phyloP scores from a whole-genome alignment of 768 basidiomycete species.

The Gloeopeniophorella convolvens region DNA sequence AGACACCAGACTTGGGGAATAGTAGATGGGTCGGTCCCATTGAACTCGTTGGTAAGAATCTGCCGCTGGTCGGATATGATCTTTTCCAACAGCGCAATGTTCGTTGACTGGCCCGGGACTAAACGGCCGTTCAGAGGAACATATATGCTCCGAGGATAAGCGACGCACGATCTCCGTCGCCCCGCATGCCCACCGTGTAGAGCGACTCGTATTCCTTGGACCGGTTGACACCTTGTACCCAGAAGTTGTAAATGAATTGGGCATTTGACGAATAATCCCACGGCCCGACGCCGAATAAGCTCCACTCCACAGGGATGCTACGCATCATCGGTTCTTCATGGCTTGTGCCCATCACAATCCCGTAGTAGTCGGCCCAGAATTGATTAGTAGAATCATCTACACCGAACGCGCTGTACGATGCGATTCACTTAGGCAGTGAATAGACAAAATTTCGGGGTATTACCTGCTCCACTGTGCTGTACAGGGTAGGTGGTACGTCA shows the following conservation, averaged over 20 bases:
- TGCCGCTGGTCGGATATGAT: constrained; percentile 55
- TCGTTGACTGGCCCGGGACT: constrained; percentile 47
- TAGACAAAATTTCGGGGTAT: too few species aligned
- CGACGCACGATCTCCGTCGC: constrained; percentile 34
- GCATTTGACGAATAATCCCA: constrained; percentile 61
- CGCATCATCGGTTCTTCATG: constrained; percentile 76
- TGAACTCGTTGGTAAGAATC: constrained; percentile 51
- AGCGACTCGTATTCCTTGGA: constrained; percentile 55
- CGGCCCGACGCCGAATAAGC: constrained; percentile 43
- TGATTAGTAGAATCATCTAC: constrained; percentile 59
- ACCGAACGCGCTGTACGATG: constrained; percentile 42
- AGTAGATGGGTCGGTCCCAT: constrained; percentile 36
- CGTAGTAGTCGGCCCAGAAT: constrained; percentile 54
- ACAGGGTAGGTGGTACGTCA: not conserved
- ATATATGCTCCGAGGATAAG: constrained; percentile 1
- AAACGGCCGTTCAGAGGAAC: not conserved
- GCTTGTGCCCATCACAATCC: constrained; percentile 67
- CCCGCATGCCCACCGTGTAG: constrained; percentile 67
- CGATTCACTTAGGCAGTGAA: too few species aligned
- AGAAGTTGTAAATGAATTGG: constrained; percentile 52
- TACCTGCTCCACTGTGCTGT: constrained; percentile 33
- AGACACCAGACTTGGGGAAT: constrained; percentile 66
- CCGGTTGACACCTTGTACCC: constrained; percentile 53
- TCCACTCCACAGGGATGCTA: constrained; percentile 62
- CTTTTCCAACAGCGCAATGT: constrained; percentile 45